A percentile compares a stretch with the other conserved stretches of the same genome.
These are phyloP conservation scores for Colletotrichum tofieldiae DNA, from an alignment of 2,329 filamentous ascomycete species.

Conservation along the genomic window DNA sequence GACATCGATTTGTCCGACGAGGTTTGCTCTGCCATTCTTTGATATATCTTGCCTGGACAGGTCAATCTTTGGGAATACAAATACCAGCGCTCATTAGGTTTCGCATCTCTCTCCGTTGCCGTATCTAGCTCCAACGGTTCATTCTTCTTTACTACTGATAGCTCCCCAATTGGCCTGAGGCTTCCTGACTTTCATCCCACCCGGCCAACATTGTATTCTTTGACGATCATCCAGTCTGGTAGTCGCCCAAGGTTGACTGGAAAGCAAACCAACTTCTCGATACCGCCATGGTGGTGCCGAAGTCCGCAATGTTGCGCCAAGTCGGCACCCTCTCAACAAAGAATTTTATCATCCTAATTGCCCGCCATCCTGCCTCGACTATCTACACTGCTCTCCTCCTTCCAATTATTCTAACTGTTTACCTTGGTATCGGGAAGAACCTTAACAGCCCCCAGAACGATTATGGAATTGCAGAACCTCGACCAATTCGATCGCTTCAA, in stretches of 20 bases:
- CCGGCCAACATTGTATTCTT: too few relatives aligned
- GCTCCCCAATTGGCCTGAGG: background rate
- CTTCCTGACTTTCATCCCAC: accelerated
- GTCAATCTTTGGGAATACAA: background rate
- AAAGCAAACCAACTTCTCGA: accelerated
- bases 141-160: background rate
- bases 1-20: background rate
- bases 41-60: background rate
- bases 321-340: slow-evolving; percentile 74
- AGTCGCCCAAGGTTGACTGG: too few relatives aligned
- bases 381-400: slow-evolving; percentile 72
- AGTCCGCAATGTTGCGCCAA: slow-evolving; percentile 57
- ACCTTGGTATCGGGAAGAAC: slow-evolving; percentile 81
- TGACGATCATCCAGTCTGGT: background rate
- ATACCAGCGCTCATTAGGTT: background rate
- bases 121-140: background rate
- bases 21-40: background rate
- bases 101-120: background rate
- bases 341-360: slow-evolving; percentile 72
- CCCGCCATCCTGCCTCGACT: slow-evolving; percentile 67
- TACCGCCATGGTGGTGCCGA: slow-evolving; percentile 23
- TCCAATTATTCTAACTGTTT: slow-evolving; percentile 71
- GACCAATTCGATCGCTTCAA: slow-evolving; percentile 73
- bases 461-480: slow-evolving; percentile 79
- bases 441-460: slow-evolving; percentile 84